Base-by-base conservation (phyloP, 805 yeast species). In the Huiozyma naganishii region DNA sequence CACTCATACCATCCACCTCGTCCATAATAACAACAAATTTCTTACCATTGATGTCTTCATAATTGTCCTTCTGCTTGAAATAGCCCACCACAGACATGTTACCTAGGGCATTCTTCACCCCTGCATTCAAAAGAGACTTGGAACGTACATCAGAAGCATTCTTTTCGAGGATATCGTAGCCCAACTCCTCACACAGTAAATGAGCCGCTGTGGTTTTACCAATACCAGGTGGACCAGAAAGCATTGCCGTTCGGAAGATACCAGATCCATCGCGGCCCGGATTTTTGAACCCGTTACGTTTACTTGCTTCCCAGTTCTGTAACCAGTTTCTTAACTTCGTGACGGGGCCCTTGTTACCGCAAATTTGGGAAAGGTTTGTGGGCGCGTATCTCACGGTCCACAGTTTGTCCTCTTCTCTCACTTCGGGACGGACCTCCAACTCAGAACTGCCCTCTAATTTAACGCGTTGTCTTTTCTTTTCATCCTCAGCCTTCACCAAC, bases 1-100 rank as follows among this genome's bases (percentile, higher is more conserved):
- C 88, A 36, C 95, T 86, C 97, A 92, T 92, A 53, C 99, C 99
- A 62, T 92, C 99, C 29, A 92, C 97, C 67, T 92, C 99, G 66
- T 92, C 99, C 97, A 92, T 88, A 49, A 92, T 83, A 39, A 92
- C 71, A 44, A 88, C 86, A 53, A 90, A 79, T 47, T 75, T 79
- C 42, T 74, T 72, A 40, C 73, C 69, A 51, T 76, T 73, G 2
- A 42, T 48, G 12, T 56, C 58, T 8, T 52, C 52, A 6, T 43
- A 49, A 5, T 48, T 47, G n/a, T 61, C 56, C 7, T 52, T 54
- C 29, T 61, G 57, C 43, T 73, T 67, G 65, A 86, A 81, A 58
- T 68, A 86, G 0, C 96, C 95, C 42, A 77, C 76, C 11, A 92
- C 80, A 0, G 97, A 86, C 12, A 88, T 80, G 58, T 88, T 90